Evolutionary conservation across 2,329 filamentous ascomycete genomes (phyloP), one percentile per base, ranked within the genome.

Genomic region (Niveomyces coronatus): DNA sequence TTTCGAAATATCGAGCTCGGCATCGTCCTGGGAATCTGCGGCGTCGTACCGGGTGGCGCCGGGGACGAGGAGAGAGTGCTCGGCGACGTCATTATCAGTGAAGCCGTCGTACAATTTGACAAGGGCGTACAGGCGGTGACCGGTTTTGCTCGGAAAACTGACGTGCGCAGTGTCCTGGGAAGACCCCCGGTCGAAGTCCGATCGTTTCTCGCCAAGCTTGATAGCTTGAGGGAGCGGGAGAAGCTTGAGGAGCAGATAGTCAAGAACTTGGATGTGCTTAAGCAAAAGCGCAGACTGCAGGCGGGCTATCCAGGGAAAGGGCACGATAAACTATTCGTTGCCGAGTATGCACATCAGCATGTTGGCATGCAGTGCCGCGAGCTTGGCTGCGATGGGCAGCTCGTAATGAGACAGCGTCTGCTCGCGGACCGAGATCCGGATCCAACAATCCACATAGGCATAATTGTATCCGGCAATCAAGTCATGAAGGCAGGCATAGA

Each of bases 401-500:
- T 64, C 11, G 55, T 52, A 5, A 53, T 50, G 5, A 56, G 52
- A 8, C 49, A 61, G n/a, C 40, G 20, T 35, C 56, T 37, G 38
- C 48, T n/a, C 39, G 37, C 11, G 31, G 44, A 18, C 44, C 54
- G 3, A 35, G 45, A 1, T 44, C 53, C 13, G 50, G 53, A 26
- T 49, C 45, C 41, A 5, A 24, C 18, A 7, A 37, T 66, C 0
- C 57, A 62, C 32, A 47, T 65, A 20, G 63, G 64, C 0, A 37
- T 44, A 0, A 53, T 67, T 3, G 63, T 52, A 4, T 64, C 60
- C 1, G 60, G 54, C 11, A 55, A 67, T 34, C 51, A 49, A 2
- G 58, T 68, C 1, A 60, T 69, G 42, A 64, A 61, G 30, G 57
- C 56, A 10, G 58, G 54, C 1, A 32, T 47, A 10, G 44, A 56